phyloP scores from a whole-genome alignment of 495 filamentous ascomycete genomes.

The Penicillium dipodomyicola region DNA sequence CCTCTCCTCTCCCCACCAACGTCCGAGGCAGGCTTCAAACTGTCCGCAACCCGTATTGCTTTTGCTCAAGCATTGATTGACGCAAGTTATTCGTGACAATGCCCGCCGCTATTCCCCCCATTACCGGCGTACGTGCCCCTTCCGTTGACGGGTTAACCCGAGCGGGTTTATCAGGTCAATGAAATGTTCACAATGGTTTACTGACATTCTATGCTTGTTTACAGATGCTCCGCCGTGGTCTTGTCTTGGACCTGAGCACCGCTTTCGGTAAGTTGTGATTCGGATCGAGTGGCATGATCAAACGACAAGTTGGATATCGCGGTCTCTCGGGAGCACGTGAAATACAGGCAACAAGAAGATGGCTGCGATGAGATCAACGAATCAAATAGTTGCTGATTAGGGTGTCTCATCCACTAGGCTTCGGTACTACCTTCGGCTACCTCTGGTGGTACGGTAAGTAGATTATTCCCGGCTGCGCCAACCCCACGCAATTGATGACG shows the following conservation, averaged over 20 bases:
- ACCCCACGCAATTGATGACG: neutral
- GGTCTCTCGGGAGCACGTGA: neutral
- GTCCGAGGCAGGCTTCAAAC: constrained; percentile 21
- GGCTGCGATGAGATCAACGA: neutral
- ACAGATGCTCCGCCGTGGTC: constrained; percentile 69
- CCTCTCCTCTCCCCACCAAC: constrained; percentile 28
- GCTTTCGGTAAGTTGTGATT: constrained; percentile 60
- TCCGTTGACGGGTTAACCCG: constrained; percentile 25
- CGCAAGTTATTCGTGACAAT: constrained; percentile 36
- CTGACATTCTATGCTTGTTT: constrained; percentile 7
- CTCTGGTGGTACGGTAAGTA: constrained; percentile 80
- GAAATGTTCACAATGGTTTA: neutral
- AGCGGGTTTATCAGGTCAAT: constrained; percentile 19
- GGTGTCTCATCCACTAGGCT: constrained; percentile 42
- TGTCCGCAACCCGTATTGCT: constrained; percentile 14
- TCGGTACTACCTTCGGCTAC: constrained; percentile 70
- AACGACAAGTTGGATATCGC: constrained; percentile 12
- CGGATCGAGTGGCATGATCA: constrained; percentile 24
- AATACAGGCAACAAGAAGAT: neutral
- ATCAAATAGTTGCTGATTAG: constrained; percentile 10
- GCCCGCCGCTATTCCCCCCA: constrained; percentile 45
- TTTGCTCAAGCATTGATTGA: constrained; percentile 20
- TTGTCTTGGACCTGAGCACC: constrained; percentile 77
- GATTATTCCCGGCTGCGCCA: constrained; percentile 3
- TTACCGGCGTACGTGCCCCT: constrained; percentile 49